Evolutionary conservation across 345 rosid genomes (phyloP).

Genomic region (Carallia pectinifolia): DNA sequence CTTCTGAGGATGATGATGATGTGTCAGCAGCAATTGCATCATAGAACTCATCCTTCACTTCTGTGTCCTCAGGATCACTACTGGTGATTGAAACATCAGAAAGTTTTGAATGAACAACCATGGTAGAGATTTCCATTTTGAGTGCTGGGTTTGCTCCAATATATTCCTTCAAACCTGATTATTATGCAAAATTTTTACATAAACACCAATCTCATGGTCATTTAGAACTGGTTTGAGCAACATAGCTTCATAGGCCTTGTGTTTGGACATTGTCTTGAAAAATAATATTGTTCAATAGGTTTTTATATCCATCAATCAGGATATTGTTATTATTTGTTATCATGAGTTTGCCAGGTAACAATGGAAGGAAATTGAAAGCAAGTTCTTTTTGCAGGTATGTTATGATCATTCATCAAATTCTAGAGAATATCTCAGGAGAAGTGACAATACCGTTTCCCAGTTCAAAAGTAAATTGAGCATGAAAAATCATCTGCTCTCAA

Average conservation of each 20-base stretch:
- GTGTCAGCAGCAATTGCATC: constrained; percentile 74
- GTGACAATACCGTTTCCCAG: too few relatives aligned
- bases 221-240: constrained; percentile 1
- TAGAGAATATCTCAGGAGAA: too few relatives aligned
- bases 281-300: not conserved
- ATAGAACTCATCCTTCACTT: constrained; percentile 77
- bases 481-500: too few relatives aligned
- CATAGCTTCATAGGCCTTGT: not conserved
- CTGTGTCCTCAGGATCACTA: constrained; percentile 59
- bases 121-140: constrained; percentile 48
- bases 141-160: constrained; percentile 87
- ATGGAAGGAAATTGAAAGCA: not conserved
- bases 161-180: constrained; percentile 87
- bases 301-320: not conserved
- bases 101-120: constrained; percentile 53
- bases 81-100: constrained; percentile 41
- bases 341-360: not conserved
- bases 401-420: too few relatives aligned
- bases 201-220: constrained; percentile 9
- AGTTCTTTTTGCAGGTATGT: too few relatives aligned
- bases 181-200: constrained; percentile 15
- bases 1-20: constrained; percentile 56
- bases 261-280: not conserved
- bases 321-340: not conserved
- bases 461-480: too few relatives aligned